Evolutionary conservation across 169 alveolate species (phyloP), one percentile per base, ranked within the genome.

Genomic region (Toxoplasma gondii): DNA sequence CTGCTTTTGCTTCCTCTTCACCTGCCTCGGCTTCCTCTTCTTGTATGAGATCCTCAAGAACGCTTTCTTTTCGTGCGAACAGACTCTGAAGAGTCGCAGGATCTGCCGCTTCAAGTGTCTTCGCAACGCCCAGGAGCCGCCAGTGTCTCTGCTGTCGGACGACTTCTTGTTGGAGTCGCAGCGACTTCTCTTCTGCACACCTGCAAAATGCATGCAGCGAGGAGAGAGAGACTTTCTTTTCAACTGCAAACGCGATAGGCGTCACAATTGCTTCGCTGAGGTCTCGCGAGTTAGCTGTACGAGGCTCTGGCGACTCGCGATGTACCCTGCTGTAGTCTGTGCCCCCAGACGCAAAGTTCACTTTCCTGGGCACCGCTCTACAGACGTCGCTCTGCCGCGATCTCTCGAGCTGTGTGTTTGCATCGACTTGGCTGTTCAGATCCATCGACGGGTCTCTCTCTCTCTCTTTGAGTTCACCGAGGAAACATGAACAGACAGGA

Each of bases 161-260:
- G 69, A 82, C 27, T 31, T 82, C 67, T 49, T 82, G 90, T 49
- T 82, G 90, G 38, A 82, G 90, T 0, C 90, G 58, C 67, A 43
- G 19, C 27, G 90, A 38, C 90, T 82, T 82, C 90, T 82, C 90
- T 41, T 82, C 90, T 4, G 90, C 90, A 39, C 90, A 82, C 41
- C 90, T 82, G 84, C 1, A 24, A 16, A 74, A 22, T 9, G n/a
- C 84, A 74, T 24, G 41, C 81, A 69, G 41, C 5, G 41, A 24
- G n/a, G 16, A 34, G 39, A 22, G 83, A 70, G 34, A 34, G 83
- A 70, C 83, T 7, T 31, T 7, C 83, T 70, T 9, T n/a, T n/a
- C n/a, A n/a, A n/a, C n/a, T n/a, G n/a, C n/a, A n/a, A n/a, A n/a
- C n/a, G n/a, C n/a, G n/a, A n/a, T n/a, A n/a, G n/a, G n/a, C n/a